phyloP scores from a whole-genome alignment of 1,139 yeast genomes.

The Pichia sp. region DNA sequence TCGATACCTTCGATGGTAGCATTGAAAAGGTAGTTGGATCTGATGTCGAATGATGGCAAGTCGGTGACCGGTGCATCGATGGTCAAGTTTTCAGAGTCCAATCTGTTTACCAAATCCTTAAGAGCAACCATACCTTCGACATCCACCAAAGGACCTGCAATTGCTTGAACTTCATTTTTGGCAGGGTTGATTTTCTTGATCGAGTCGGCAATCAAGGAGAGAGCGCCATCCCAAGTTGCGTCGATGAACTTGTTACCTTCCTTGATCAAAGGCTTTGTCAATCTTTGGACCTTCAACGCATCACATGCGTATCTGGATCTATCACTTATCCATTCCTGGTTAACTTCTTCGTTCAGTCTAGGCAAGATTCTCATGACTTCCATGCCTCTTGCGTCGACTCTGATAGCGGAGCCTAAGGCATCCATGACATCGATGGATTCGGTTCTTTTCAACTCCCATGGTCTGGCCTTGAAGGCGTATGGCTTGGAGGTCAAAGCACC shows the following conservation, averaged over 20 bases:
- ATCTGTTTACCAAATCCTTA: constrained; percentile 71
- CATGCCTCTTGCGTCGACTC: constrained; percentile 84
- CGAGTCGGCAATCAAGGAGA: constrained; percentile 65
- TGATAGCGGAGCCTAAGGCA: constrained; percentile 75
- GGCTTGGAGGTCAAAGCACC: constrained; percentile 91
- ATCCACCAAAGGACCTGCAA: constrained; percentile 79
- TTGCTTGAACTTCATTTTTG: constrained; percentile 72
- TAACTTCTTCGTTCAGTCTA: constrained; percentile 78
- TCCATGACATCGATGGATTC: constrained; percentile 85
- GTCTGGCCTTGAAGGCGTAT: constrained; percentile 86
- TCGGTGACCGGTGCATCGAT: constrained; percentile 58
- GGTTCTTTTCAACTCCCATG: constrained; percentile 90
- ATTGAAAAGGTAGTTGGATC: constrained; percentile 79
- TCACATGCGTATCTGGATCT: constrained; percentile 84
- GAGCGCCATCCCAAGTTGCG: constrained; percentile 87
- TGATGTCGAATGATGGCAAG: constrained; percentile 62
- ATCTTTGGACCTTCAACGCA: constrained; percentile 81
- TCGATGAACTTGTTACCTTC: constrained; percentile 66
- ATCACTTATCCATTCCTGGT: constrained; percentile 91
- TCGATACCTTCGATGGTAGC: constrained; percentile 77
- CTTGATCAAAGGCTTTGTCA: constrained; percentile 76
- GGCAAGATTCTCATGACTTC: constrained; percentile 89
- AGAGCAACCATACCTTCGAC: constrained; percentile 80
- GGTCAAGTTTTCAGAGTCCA: constrained; percentile 79
- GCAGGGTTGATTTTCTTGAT: constrained; percentile 54